Evolutionary conservation across 306 rosid species (phyloP).

Genomic region (Castanea crenata): DNA sequence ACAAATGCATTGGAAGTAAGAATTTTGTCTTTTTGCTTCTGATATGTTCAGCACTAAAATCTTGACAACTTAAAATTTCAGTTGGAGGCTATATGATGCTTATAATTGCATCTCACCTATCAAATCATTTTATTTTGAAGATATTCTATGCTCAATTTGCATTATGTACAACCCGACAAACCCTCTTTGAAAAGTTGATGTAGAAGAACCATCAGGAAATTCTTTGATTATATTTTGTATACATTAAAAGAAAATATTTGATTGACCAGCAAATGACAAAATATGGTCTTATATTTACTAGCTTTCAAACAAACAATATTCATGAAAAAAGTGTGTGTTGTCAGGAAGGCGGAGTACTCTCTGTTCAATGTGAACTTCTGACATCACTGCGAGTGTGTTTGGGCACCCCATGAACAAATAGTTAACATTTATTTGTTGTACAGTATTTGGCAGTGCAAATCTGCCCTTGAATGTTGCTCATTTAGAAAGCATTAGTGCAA

Average conservation of each 20-base stretch:
- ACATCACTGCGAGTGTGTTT: background rate
- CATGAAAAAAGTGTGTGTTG: background rate
- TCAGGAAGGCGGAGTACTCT: background rate
- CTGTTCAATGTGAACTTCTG: background rate
- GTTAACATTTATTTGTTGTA: background rate
- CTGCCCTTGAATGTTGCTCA: background rate
- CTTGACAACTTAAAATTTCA: conserved; percentile 14
- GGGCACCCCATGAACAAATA: background rate
- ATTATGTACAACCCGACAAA: background rate
- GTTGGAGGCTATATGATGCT: conserved; percentile 9
- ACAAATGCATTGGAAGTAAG: conserved; percentile 86
- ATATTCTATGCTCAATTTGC: background rate
- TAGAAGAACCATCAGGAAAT: background rate
- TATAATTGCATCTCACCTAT: background rate
- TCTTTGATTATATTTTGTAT: background rate
- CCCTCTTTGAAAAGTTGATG: background rate
- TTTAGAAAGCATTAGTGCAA: background rate
- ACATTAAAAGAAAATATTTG: background rate
- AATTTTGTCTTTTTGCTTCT: conserved; percentile 16
- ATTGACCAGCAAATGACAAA: background rate
- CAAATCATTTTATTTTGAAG: background rate
- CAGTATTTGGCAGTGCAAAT: background rate
- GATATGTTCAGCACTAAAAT: conserved; percentile 13
- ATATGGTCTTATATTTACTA: background rate
- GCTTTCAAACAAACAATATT: background rate